These are phyloP conservation scores for Neotropicomus parvogracilis DNA, from an alignment of 1,284 basidiomycete species.

Conservation along the genomic window DNA sequence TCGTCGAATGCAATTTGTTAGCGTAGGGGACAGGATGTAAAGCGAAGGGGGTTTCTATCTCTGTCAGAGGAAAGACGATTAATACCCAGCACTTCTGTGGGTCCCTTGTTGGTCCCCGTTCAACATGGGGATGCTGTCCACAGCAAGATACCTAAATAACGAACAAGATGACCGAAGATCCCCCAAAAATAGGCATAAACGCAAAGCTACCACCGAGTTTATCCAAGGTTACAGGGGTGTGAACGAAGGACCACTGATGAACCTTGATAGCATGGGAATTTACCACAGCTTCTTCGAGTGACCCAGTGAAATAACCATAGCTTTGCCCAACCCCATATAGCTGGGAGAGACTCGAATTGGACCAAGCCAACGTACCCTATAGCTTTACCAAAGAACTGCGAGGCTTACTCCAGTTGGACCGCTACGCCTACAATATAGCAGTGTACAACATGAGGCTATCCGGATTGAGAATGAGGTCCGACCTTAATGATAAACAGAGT, in stretches of 20 bases:
- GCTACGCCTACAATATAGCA: no score
- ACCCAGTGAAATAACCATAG: not conserved
- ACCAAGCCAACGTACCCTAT: no score
- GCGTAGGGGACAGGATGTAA: not conserved
- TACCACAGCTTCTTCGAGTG: not conserved
- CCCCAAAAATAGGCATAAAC: slow-evolving; percentile 21
- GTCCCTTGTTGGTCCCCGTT: slow-evolving; percentile 15
- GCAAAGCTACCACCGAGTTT: slow-evolving; percentile 22
- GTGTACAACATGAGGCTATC: no score
- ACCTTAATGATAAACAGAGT: no score
- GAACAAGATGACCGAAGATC: slow-evolving; percentile 9
- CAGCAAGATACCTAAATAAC: not conserved
- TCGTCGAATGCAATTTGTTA: slow-evolving; percentile 1
- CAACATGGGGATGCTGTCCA: slow-evolving; percentile 4
- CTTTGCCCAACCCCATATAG: no score
- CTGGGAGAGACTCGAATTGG: no score
- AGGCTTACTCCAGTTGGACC: no score
- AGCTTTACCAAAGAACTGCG: no score
- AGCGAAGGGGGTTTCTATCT: not conserved
- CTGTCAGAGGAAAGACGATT: not conserved
- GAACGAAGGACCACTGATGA: slow-evolving; percentile 5
- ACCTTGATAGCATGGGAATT: slow-evolving; percentile 23
- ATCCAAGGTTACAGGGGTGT: slow-evolving; percentile 1
- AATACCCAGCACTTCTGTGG: slow-evolving; percentile 18
- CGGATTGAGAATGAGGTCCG: no score